Evolutionary conservation across 805 yeast species (phyloP).

Genomic region (Ogataea angusta): DNA sequence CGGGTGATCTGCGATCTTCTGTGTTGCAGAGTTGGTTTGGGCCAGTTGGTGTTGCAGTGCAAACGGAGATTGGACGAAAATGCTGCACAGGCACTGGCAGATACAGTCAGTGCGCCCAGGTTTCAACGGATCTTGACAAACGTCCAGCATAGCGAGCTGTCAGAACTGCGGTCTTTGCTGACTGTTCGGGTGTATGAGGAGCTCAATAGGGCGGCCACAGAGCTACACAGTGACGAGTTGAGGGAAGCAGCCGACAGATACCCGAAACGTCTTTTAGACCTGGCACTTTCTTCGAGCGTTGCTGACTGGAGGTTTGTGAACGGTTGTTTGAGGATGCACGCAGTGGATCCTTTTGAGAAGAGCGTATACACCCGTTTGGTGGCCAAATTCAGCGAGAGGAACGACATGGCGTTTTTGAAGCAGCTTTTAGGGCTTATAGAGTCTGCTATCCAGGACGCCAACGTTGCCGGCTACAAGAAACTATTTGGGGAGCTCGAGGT

Average conservation of each 20-base stretch:
- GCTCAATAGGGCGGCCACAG: constrained; percentile 14
- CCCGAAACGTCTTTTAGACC: constrained; percentile 1
- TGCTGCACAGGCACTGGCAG: constrained; percentile 4
- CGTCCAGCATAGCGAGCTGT: background rate
- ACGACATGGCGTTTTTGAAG: constrained; percentile 10
- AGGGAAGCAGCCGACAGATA: constrained; percentile 9
- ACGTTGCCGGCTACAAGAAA: constrained; percentile 4
- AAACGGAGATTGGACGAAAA: constrained; percentile 2
- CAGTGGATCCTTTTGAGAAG: constrained; percentile 7
- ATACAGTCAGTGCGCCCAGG: constrained; percentile 6
- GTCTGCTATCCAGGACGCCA: background rate
- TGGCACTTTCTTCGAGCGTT: background rate
- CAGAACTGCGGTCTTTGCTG: constrained; percentile 16
- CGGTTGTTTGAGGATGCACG: constrained; percentile 3
- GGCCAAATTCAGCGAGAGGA: background rate
- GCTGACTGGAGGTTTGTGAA: constrained; percentile 15
- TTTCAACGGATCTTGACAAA: constrained; percentile 2
- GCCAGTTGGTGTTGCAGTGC: constrained; percentile 17
- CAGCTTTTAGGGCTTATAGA: constrained; percentile 4
- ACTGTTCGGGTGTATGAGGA: constrained; percentile 14
- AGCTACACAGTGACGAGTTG: constrained; percentile 3
- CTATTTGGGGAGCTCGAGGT: constrained; percentile 7
- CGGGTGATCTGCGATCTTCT: constrained; percentile 8
- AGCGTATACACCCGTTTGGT: background rate
- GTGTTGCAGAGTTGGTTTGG: constrained; percentile 24